Evolutionary conservation across 192 early-diverging fungal genomes (phyloP).

Genomic region (Entomortierella lignicola): DNA sequence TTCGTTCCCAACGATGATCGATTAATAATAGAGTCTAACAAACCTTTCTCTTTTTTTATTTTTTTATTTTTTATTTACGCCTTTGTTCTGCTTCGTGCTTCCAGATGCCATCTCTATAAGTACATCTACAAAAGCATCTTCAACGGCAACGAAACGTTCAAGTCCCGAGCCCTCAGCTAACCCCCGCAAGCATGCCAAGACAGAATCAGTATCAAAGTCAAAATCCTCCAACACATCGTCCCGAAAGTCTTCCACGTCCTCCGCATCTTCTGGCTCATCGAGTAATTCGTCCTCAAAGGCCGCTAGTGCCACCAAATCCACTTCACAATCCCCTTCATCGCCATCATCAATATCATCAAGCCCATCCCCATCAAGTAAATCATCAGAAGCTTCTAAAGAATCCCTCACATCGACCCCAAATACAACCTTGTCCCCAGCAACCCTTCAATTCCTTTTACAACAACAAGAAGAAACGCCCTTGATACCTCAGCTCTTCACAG

Average conservation of each 20-base stretch:
- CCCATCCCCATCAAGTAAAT: not conserved
- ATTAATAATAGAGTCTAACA: not conserved
- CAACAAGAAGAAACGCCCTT: constrained; percentile 46
- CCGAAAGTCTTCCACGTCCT: constrained; percentile 31
- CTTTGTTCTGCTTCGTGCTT: no score
- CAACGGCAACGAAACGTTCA: constrained; percentile 19
- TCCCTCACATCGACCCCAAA: constrained; percentile 34
- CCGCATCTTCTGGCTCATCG: not conserved
- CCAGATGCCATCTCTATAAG: not conserved
- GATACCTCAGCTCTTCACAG: constrained; percentile 51
- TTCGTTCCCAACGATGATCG: not conserved
- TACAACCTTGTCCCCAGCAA: constrained; percentile 48
- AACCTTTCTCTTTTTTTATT: not conserved
- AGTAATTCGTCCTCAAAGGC: constrained; percentile 7
- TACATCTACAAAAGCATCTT: constrained; percentile 5
- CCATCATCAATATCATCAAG: not conserved
- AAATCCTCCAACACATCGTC: constrained; percentile 26
- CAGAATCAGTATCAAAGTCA: constrained; percentile 43
- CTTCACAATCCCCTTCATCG: constrained; percentile 11
- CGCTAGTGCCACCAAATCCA: not conserved
- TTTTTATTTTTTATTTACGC: not conserved
- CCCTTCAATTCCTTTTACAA: constrained; percentile 45
- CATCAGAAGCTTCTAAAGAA: constrained; percentile 19
- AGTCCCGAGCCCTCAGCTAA: constrained; percentile 35
- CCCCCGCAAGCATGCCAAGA: constrained; percentile 51